Evolutionary conservation across 345 rosid genomes (phyloP).

Genomic region (Linum tenue): DNA sequence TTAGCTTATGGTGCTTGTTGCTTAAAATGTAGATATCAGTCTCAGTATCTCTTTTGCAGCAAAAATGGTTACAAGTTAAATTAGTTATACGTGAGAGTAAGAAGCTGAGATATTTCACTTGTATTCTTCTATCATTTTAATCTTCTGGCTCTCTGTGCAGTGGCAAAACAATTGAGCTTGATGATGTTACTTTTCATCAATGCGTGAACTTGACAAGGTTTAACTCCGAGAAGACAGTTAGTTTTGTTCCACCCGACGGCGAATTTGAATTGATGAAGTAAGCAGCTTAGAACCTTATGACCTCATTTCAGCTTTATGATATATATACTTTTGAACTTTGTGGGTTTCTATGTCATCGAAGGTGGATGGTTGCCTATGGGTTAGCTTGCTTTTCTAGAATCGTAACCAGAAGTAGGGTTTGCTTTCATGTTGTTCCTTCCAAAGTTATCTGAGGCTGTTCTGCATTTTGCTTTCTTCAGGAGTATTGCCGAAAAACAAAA

Average conservation of each 20-base stretch:
- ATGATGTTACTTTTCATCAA: constrained; percentile 97
- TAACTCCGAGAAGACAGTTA: constrained; percentile 96
- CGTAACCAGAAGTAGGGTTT: not conserved
- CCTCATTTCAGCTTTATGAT: not conserved
- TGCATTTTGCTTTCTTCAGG: not conserved
- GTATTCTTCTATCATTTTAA: not conserved
- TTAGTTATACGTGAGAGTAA: no score
- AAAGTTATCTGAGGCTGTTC: no score
- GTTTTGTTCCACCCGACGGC: constrained; percentile 99
- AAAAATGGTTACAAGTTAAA: no score
- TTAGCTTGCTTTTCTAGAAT: not conserved
- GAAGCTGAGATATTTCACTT: not conserved
- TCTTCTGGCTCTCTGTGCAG: constrained; percentile 30
- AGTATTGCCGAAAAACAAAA: not conserved
- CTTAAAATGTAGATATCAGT: not conserved
- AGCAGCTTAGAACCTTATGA: constrained; percentile 34
- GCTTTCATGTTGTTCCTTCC: not conserved
- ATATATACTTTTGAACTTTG: not conserved
- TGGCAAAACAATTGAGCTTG: constrained; percentile 97
- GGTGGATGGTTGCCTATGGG: not conserved
- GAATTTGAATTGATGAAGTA: constrained; percentile 99
- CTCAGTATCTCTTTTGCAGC: not conserved
- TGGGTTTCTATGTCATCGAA: not conserved
- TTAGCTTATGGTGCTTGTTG: not conserved
- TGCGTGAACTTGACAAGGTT: constrained; percentile 96